A percentile compares a stretch with the other conserved stretches of the same genome.
These are phyloP conservation scores for Tilletia walkeri DNA, from an alignment of 1,284 basidiomycete genomes.

Conservation along the genomic window DNA sequence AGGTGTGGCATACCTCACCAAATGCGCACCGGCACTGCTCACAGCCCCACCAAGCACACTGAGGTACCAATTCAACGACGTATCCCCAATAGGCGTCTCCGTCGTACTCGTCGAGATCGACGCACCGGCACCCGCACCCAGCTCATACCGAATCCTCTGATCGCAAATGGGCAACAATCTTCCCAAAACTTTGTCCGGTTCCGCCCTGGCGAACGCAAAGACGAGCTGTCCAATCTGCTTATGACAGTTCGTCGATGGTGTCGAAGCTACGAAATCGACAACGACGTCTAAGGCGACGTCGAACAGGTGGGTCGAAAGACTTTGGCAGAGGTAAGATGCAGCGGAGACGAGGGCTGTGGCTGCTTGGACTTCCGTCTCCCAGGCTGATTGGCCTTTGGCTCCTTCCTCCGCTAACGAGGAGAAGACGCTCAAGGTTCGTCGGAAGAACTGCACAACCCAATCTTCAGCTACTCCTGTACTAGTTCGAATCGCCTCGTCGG, in stretches of 20 bases:
- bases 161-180: conserved; percentile 78
- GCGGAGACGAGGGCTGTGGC: conserved; percentile 78
- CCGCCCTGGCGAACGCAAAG: conserved; percentile 76
- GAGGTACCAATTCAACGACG: conserved; percentile 84
- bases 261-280: conserved; percentile 75
- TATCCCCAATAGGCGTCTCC: conserved; percentile 82
- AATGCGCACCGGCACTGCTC: conserved; percentile 36
- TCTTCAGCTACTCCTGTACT: conserved; percentile 74
- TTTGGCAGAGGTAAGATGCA: conserved; percentile 79
- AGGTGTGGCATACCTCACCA: conserved; percentile 65
- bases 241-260: conserved; percentile 73
- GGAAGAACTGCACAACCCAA: conserved; percentile 85
- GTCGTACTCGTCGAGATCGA: conserved; percentile 82
- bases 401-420: conserved; percentile 94
- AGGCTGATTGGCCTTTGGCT: conserved; percentile 68
- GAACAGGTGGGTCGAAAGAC: conserved; percentile 82
- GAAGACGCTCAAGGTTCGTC: conserved; percentile 79
- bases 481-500: conserved; percentile 60
- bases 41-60: conserved; percentile 51
- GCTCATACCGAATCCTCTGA: conserved; percentile 75
- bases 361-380: conserved; percentile 79
- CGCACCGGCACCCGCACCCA: conserved; percentile 86
- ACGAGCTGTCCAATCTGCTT: conserved; percentile 86
- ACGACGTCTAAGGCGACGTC: conserved; percentile 81
- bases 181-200: conserved; percentile 73